phyloP scores from a whole-genome alignment of 2,329 filamentous ascomycete genomes.

The Mycosphaerelloides madeirae region DNA sequence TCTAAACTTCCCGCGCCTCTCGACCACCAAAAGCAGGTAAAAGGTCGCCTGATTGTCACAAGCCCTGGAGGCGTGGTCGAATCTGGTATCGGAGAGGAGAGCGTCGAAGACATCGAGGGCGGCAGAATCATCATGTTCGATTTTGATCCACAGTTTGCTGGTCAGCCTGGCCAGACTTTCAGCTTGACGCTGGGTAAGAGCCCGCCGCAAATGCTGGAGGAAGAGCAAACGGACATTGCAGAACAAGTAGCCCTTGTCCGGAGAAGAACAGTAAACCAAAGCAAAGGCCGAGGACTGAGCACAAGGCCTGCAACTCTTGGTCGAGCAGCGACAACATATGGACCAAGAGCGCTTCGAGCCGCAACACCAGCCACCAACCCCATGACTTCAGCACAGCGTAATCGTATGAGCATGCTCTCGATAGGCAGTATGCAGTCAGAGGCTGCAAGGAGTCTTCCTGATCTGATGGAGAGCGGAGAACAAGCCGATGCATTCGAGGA shows the following conservation, averaged over 20 bases:
- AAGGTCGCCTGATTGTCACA: constrained; percentile 33
- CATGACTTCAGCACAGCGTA: constrained; percentile 5
- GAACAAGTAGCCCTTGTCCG: constrained; percentile 34
- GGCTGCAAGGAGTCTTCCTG: constrained; percentile 26
- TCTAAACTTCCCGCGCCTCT: constrained; percentile 25
- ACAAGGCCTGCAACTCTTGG: constrained; percentile 31
- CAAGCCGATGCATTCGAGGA: constrained; percentile 29
- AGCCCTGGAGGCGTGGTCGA: constrained; percentile 34
- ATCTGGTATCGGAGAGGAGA: constrained; percentile 25
- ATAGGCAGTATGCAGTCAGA: constrained; percentile 27
- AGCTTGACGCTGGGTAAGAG: constrained; percentile 32
- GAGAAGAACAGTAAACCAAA: constrained; percentile 34
- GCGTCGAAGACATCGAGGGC: constrained; percentile 33
- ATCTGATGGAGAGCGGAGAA: constrained; percentile 30
- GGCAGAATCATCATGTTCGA: constrained; percentile 34
- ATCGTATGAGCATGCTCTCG: constrained; percentile 23
- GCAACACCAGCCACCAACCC: constrained; percentile 15
- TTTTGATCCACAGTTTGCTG: constrained; percentile 25
- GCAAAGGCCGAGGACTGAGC: constrained; percentile 27
- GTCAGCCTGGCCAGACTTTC: constrained; percentile 36
- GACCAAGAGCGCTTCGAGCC: constrained; percentile 9
- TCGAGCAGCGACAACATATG: constrained; percentile 32
- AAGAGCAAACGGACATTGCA: constrained; percentile 31
- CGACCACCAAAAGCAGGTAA: constrained; percentile 24
- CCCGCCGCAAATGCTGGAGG: constrained; percentile 31